Conservation (phyloP, 2,329 filamentous ascomycete genomes). For the Sphaerulina vaccinii region DNA sequence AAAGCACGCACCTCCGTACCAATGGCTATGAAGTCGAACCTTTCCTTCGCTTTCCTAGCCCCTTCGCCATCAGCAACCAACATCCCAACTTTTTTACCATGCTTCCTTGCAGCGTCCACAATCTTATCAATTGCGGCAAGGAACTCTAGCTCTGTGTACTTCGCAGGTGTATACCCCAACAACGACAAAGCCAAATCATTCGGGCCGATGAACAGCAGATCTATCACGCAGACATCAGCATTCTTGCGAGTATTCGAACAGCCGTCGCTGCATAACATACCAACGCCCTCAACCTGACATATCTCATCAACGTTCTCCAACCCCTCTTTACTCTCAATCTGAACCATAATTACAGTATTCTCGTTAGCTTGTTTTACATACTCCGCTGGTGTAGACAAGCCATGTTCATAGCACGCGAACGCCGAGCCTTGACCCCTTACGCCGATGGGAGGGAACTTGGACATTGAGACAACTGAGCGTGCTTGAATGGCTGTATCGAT, state of each 20-base stretch:
- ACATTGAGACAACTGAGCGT: slow-evolving; percentile 47
- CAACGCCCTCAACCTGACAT: slow-evolving; percentile 51
- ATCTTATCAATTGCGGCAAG: slow-evolving; percentile 51
- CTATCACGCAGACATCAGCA: neutral
- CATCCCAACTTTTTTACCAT: slow-evolving; percentile 64
- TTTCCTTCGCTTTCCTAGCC: slow-evolving; percentile 50
- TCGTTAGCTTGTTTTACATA: slow-evolving; percentile 55
- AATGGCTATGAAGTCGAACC: slow-evolving; percentile 50
- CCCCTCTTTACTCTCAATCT: slow-evolving; percentile 46
- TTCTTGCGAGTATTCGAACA: neutral
- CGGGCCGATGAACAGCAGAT: slow-evolving; percentile 52
- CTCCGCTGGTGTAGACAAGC: slow-evolving; percentile 41
- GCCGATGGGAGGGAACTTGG: slow-evolving; percentile 56
- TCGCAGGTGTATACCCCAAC: slow-evolving; percentile 47
- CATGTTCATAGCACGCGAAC: slow-evolving; percentile 58
- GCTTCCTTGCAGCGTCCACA: slow-evolving; percentile 56
- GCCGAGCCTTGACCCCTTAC: slow-evolving; percentile 55
- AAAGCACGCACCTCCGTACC: slow-evolving; percentile 26
- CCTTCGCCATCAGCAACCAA: slow-evolving; percentile 51
- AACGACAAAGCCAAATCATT: slow-evolving; percentile 57
- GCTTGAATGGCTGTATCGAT: slow-evolving; percentile 38
- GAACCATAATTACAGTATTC: slow-evolving; percentile 50
- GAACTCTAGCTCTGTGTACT: slow-evolving; percentile 46
- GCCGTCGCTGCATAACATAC: slow-evolving; percentile 31
- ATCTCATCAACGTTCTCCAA: slow-evolving; percentile 47